Base-by-base conservation (phyloP, 306 rosid genomes). In the Rosa persica region DNA sequence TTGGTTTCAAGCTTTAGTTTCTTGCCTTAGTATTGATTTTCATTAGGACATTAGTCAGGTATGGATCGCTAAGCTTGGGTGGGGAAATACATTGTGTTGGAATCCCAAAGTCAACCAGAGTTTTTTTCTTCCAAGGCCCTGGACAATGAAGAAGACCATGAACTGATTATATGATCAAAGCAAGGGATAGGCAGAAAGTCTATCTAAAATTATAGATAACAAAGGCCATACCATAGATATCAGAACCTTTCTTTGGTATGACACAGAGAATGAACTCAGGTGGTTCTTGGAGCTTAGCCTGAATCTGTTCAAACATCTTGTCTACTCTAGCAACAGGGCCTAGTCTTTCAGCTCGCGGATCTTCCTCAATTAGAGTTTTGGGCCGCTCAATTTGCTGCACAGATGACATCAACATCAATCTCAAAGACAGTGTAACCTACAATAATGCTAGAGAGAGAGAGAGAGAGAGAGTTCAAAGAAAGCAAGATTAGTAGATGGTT, bases 91-190 rank as follows among this genome's bases (percentile, higher is more conserved):
- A 95, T 73, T 92, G 98, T 67, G 93, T 83, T 51, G 78, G 86
- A 70, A 91, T 88, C 70, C 98, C 98, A 79, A 85, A 73, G 68
- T 95, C 98, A 76, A 90, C 72, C 19, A 95, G 83, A 72, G 96
- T 82, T 78, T 88, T 89, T 78, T 87, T 92, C 89, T 95, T 95
- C 98, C 97, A 93, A 52, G 97, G 98, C 64, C 97, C 98, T 95
- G 79, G 67, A 80, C 40, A 46, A 81, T 76, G 70, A 65, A 74
- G 40, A 54, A 76, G 23, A 85, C 23, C 70, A 83, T 38, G 65
- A 77, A 36, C 71, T 75, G 60, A 62, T 75, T 60, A 48, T 52
- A 51, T 73, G 27, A 75, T 49, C 60, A 69, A 62, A 58, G 7
- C 27, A 68, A 78, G 34, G 55, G 78, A 65, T 79, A 83, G 25